A percentile compares a stretch with the other conserved stretches of the same genome.
Conservation (phyloP, 1,284 basidiomycete genomes). For the Thelephora terrestris region DNA sequence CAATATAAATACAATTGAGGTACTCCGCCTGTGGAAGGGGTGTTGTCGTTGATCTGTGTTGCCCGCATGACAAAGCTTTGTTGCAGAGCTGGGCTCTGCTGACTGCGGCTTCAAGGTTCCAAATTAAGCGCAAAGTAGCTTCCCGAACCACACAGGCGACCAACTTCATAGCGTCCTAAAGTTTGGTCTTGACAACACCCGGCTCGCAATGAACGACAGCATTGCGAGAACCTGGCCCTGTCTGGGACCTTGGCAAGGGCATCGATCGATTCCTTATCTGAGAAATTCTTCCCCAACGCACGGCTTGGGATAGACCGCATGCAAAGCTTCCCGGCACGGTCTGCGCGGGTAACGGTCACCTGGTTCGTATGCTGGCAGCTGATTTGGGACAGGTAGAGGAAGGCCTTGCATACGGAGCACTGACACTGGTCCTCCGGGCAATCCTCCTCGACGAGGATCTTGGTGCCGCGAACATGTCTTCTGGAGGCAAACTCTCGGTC, state of each 20-base stretch:
- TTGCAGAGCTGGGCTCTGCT: slow-evolving; percentile 51
- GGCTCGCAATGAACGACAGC: slow-evolving; percentile 53
- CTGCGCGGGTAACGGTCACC: slow-evolving; percentile 81
- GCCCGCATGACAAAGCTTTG: slow-evolving; percentile 56
- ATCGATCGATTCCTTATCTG: slow-evolving; percentile 70
- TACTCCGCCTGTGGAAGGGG: slow-evolving; percentile 68
- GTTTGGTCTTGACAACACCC: slow-evolving; percentile 43
- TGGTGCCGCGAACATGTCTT: slow-evolving; percentile 42
- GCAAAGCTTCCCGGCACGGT: slow-evolving; percentile 76
- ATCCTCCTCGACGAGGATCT: slow-evolving; percentile 72
- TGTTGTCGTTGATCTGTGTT: slow-evolving; percentile 64
- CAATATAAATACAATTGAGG: slow-evolving; percentile 72
- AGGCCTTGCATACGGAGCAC: slow-evolving; percentile 88
- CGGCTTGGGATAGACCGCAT: slow-evolving; percentile 51
- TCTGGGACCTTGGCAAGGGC: slow-evolving; percentile 57
- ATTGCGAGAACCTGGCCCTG: slow-evolving; percentile 63
- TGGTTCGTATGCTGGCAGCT: slow-evolving; percentile 69
- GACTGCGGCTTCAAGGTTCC: slow-evolving; percentile 69
- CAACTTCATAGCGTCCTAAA: slow-evolving; percentile 56
- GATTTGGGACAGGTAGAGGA: slow-evolving; percentile 93
- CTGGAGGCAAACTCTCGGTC: slow-evolving; percentile 73
- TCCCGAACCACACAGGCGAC: slow-evolving; percentile 65
- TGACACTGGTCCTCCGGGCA: slow-evolving; percentile 90
- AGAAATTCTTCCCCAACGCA: slow-evolving; percentile 70
- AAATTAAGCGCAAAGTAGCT: slow-evolving; percentile 65